These are phyloP conservation scores for Silybum marianum DNA, from an alignment of 129 eudicot species.

Conservation along the genomic window DNA sequence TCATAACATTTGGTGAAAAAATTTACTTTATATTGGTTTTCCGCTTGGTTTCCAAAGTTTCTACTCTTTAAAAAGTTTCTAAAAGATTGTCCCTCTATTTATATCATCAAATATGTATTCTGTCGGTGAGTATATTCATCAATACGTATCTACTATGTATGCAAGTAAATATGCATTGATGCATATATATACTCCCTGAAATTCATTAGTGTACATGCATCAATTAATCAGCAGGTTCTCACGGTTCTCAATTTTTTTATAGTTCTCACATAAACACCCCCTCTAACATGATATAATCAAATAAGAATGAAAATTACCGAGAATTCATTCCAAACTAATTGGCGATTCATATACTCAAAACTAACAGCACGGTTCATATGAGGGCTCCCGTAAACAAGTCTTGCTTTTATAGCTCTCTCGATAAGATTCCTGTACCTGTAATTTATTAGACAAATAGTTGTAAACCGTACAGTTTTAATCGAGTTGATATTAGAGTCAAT, in stretches of 20 bases:
- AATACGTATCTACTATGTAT: not conserved
- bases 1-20: no score
- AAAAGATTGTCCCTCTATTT: no score
- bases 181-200: not conserved
- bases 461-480: not conserved
- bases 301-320: slow-evolving; percentile 57
- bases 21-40: no score
- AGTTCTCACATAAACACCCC: not conserved
- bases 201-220: not conserved
- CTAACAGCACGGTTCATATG: slow-evolving; percentile 97
- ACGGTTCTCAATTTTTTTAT: not conserved
- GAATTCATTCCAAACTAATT: slow-evolving; percentile 98
- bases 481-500: not conserved
- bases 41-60: no score
- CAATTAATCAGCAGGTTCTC: not conserved
- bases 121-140: not conserved
- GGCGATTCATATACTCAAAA: slow-evolving; percentile 99
- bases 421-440: slow-evolving; percentile 91
- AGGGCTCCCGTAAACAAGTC: slow-evolving; percentile 97
- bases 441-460: not conserved
- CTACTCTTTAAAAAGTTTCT: no score
- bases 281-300: not conserved
- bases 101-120: not conserved
- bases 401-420: slow-evolving; percentile 84
- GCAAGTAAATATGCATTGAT: not conserved